phyloP scores from a whole-genome alignment of 441 rosid genomes.

The Francoa sonchifolia region DNA sequence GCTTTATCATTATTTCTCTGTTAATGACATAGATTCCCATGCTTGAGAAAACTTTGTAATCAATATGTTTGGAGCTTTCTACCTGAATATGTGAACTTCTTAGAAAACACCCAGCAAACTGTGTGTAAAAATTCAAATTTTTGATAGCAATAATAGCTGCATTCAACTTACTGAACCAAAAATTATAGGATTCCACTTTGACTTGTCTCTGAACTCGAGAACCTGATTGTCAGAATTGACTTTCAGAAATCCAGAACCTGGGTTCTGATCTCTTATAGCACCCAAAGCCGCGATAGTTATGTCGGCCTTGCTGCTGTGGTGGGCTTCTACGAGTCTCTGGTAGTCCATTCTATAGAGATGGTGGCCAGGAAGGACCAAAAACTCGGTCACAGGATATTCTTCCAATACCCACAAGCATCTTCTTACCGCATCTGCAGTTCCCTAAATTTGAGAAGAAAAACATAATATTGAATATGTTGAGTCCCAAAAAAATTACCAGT shows the following conservation, averaged over 20 bases:
- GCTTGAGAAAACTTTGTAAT: conserved; percentile 21
- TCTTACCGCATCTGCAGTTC: conserved; percentile 81
- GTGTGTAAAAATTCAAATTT: neutral
- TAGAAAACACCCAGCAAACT: conserved; percentile 2
- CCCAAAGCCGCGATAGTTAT: conserved; percentile 47
- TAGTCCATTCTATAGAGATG: conserved; percentile 85
- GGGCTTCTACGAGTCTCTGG: conserved; percentile 41
- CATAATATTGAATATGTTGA: neutral
- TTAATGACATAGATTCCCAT: conserved; percentile 66
- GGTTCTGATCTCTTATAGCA: conserved; percentile 24
- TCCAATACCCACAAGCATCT: conserved; percentile 74
- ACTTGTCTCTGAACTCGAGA: conserved; percentile 20
- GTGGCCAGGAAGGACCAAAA: conserved; percentile 69
- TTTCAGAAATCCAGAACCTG: conserved; percentile 39
- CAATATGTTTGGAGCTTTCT: conserved; percentile 12
- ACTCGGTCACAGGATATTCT: conserved; percentile 56
- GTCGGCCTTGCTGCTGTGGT: conserved; percentile 40
- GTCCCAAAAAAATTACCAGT: neutral
- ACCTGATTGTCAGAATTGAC: conserved; percentile 38
- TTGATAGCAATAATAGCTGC: neutral
- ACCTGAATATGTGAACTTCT: conserved; percentile 23
- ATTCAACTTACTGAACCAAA: conserved; percentile 21
- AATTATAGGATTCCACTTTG: conserved; percentile 15
- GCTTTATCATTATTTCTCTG: conserved; percentile 39
- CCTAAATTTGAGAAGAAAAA: conserved; percentile 21